Percentiles rank a stretch among this genome's conserved stretches.
These are phyloP conservation scores for Cyclotella atomus DNA, from an alignment of 108 stramenopile genomes.

Conservation along the genomic window DNA sequence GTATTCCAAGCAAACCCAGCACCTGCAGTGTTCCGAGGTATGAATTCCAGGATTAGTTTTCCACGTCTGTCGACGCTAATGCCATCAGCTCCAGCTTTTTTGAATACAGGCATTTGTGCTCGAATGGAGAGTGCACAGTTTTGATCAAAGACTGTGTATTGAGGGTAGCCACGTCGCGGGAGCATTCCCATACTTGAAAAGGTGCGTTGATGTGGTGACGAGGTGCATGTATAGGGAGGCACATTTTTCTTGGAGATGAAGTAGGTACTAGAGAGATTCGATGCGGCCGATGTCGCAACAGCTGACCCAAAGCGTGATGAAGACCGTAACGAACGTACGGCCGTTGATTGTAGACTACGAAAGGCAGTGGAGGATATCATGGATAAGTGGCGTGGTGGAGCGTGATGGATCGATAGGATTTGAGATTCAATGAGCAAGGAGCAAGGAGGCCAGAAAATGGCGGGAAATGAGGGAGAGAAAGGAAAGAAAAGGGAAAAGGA, in stretches of 20 bases:
- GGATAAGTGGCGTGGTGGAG: no score
- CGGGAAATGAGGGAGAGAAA: no score
- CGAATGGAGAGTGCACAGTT: slow-evolving; percentile 49
- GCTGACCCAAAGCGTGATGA: neutral
- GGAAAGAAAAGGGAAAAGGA: no score
- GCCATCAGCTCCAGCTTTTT: slow-evolving; percentile 33
- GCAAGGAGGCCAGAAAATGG: no score
- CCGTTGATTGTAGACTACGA: no score
- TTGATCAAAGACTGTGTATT: slow-evolving; percentile 59
- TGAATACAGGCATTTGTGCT: slow-evolving; percentile 59
- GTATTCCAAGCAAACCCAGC: slow-evolving; percentile 37
- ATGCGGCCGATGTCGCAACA: neutral
- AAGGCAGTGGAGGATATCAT: no score
- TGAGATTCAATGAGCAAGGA: no score
- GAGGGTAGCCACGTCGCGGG: slow-evolving; percentile 57
- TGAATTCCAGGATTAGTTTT: slow-evolving; percentile 60
- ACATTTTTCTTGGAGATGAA: neutral
- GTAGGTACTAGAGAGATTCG: neutral
- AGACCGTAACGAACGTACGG: no score
- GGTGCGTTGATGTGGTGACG: slow-evolving; percentile 2
- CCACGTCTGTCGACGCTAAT: slow-evolving; percentile 48
- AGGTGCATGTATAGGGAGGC: neutral
- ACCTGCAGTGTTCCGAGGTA: slow-evolving; percentile 41
- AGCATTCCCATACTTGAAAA: slow-evolving; percentile 26
- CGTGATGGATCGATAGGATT: no score